Percentiles rank a stretch among this genome's conserved stretches.
phyloP scores from a whole-genome alignment of 805 yeast genomes.

The Spathaspora gorwiae region DNA sequence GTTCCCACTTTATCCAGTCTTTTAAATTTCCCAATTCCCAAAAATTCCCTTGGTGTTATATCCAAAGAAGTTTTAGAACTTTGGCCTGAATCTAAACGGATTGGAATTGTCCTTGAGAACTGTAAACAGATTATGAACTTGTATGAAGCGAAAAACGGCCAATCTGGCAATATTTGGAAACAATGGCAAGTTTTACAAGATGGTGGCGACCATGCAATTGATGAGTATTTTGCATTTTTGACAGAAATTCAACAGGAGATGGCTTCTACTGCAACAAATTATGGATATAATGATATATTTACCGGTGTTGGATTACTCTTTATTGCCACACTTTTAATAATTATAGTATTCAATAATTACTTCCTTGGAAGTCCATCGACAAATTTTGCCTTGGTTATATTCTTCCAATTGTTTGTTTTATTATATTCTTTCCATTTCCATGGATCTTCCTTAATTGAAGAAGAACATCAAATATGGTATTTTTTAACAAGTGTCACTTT shows the following conservation, averaged over 20 bases:
- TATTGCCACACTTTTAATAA: slow-evolving; percentile 23
- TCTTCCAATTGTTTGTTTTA: slow-evolving; percentile 38
- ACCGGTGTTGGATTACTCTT: slow-evolving; percentile 25
- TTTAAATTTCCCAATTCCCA: slow-evolving; percentile 63
- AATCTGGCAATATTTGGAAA: slow-evolving; percentile 4
- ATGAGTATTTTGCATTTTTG: slow-evolving; percentile 31
- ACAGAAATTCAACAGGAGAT: slow-evolving; percentile 44
- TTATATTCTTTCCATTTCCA: slow-evolving; percentile 68
- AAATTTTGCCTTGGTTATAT: slow-evolving; percentile 12
- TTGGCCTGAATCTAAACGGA: slow-evolving; percentile 37
- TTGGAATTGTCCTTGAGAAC: slow-evolving; percentile 46
- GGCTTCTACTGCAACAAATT: slow-evolving; percentile 66
- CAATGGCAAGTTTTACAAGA: slow-evolving; percentile 11
- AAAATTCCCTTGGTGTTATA: slow-evolving; percentile 69
- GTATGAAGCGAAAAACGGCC: slow-evolving; percentile 33
- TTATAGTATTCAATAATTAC: slow-evolving; percentile 16
- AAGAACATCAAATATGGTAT: slow-evolving; percentile 97
- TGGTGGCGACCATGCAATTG: slow-evolving; percentile 1
- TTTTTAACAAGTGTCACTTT: slow-evolving; percentile 26
- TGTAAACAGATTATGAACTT: slow-evolving; percentile 52
- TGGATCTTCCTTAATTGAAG: slow-evolving; percentile 76
- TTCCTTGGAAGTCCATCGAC: slow-evolving; percentile 9
- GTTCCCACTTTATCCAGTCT: slow-evolving; percentile 66
- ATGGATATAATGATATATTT: slow-evolving; percentile 50
- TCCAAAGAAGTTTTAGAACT: slow-evolving; percentile 53